These are phyloP conservation scores for Trypanosoma conorhini DNA, from an alignment of 208 protist species.

Conservation along the genomic window DNA sequence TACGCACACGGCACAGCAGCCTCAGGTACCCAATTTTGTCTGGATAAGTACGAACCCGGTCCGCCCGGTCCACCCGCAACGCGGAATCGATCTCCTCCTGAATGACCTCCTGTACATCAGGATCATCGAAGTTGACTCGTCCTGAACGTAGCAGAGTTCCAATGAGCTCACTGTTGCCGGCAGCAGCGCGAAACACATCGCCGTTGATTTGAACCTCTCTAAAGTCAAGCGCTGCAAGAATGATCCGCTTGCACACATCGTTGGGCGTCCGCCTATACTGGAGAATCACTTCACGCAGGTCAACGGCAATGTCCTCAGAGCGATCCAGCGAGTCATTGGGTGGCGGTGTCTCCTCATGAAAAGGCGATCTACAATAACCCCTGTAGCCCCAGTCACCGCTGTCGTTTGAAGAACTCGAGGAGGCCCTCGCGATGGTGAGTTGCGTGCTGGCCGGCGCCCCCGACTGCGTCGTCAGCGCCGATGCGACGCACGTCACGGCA, in stretches of 20 bases:
- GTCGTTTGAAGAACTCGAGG: background rate
- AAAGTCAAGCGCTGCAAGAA: slow-evolving; percentile 75
- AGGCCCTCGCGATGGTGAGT: background rate
- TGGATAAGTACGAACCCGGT: slow-evolving; percentile 39
- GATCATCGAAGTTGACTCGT: slow-evolving; percentile 55
- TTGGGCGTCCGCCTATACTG: slow-evolving; percentile 69
- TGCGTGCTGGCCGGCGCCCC: slow-evolving; percentile 2
- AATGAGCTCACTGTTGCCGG: slow-evolving; percentile 55
- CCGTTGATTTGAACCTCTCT: slow-evolving; percentile 54
- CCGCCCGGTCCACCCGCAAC: slow-evolving; percentile 46
- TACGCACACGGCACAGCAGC: slow-evolving; percentile 60
- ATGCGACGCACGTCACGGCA: slow-evolving; percentile 3
- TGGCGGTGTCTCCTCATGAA: background rate
- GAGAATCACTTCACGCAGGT: slow-evolving; percentile 69
- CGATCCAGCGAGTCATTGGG: background rate
- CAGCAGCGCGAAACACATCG: slow-evolving; percentile 56
- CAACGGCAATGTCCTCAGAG: slow-evolving; percentile 54
- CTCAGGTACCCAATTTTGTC: slow-evolving; percentile 65
- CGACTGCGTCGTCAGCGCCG: background rate
- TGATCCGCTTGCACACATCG: slow-evolving; percentile 82
- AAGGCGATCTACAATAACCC: background rate
- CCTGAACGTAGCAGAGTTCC: slow-evolving; percentile 65
- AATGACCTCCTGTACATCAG: slow-evolving; percentile 53
- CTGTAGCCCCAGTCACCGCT: slow-evolving; percentile 16
- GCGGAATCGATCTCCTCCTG: slow-evolving; percentile 73